Evolutionary conservation across 352 stramenopile genomes (phyloP).

Genomic region (Nannochloropsis limnetica): DNA sequence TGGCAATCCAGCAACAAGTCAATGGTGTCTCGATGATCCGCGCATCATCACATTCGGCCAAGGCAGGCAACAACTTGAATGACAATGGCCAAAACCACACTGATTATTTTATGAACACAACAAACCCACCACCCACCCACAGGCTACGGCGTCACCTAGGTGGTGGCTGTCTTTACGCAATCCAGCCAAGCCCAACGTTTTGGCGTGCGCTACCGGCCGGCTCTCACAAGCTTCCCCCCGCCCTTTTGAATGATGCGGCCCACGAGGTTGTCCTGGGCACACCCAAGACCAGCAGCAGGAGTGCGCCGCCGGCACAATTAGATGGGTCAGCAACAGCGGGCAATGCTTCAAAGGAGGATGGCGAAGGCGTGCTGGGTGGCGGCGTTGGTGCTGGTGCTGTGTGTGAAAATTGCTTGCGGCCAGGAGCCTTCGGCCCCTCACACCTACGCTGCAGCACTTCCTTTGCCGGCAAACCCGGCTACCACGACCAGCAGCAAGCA

Average conservation of each 20-base stretch:
- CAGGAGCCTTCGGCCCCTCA: too few species aligned
- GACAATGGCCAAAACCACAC: neutral
- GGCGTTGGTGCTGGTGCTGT: neutral
- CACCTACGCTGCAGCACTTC: too few species aligned
- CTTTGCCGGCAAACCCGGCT: too few species aligned
- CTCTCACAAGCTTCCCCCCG: neutral
- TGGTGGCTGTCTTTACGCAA: neutral
- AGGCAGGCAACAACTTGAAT: too few species aligned
- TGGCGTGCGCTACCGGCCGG: neutral
- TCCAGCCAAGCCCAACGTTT: neutral
- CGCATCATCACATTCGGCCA: neutral
- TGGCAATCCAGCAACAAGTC: neutral
- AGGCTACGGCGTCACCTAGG: neutral
- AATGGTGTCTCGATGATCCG: neutral
- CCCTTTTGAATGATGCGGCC: neutral
- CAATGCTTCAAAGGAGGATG: neutral
- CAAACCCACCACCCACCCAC: neutral
- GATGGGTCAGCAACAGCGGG: neutral
- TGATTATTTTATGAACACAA: neutral
- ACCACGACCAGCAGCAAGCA: too few species aligned
- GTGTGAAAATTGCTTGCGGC: too few species aligned
- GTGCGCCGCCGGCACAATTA: neutral
- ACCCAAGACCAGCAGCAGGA: neutral
- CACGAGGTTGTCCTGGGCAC: neutral
- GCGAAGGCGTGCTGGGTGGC: neutral